Evolutionary conservation across 73 alveolate genomes (phyloP).

Genomic region (Paramecium octaurelia): DNA sequence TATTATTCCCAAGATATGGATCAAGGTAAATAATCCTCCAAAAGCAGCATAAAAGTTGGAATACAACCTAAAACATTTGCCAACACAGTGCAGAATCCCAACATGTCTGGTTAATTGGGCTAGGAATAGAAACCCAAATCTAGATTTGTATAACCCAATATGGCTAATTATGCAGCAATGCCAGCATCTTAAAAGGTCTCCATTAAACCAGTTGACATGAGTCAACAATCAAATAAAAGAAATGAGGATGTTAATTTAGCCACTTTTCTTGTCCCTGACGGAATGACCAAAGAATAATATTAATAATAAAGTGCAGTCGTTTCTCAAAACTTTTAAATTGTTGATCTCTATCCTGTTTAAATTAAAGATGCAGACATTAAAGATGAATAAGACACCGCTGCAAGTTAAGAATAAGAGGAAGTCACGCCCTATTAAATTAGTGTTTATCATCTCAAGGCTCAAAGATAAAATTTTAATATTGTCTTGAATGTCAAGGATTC

Average conservation of each 20-base stretch:
- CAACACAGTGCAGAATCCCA: background rate
- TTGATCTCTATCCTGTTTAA: background rate
- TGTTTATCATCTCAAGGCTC: background rate
- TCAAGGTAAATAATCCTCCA: background rate
- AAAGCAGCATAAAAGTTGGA: background rate
- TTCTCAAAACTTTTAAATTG: background rate
- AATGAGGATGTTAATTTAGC: background rate
- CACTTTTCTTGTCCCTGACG: background rate
- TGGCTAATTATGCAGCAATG: background rate
- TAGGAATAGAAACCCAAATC: background rate
- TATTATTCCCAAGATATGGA: background rate
- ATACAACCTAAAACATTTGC: background rate
- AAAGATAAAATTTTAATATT: background rate
- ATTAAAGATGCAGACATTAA: background rate
- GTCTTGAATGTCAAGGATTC: background rate
- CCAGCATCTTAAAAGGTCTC: background rate
- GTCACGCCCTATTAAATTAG: background rate
- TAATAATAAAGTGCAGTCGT: background rate
- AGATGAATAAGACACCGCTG: background rate
- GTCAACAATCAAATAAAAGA: background rate
- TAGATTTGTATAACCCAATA: background rate
- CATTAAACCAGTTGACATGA: background rate
- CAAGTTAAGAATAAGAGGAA: background rate
- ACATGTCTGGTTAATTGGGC: constrained; percentile 8
- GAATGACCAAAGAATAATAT: background rate